Conservation (phyloP, 78 protist species). For the Dictyostelium firmibasis region DNA sequence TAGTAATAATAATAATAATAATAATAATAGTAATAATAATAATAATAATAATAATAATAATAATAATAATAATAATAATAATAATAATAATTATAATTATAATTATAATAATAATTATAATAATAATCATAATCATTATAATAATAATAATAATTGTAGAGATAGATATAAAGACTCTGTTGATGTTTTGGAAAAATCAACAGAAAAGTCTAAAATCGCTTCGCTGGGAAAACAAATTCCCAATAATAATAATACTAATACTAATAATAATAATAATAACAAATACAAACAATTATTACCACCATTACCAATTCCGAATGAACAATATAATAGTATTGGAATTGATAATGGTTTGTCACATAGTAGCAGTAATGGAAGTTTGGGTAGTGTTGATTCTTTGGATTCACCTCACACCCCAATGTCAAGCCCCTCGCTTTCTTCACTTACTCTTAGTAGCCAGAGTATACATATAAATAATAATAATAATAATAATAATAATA, state of each 20-base stretch:
- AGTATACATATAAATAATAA: not conserved
- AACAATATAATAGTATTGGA: not conserved
- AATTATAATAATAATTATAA: too few species aligned
- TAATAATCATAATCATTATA: not conserved
- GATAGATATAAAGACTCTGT: not conserved
- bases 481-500: not conserved
- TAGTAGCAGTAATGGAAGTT: not conserved
- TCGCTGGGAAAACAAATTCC: not conserved
- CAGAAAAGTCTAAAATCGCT: not conserved
- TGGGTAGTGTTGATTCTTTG: not conserved
- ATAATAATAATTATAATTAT: too few species aligned
- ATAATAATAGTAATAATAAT: not conserved
- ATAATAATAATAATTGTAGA: not conserved
- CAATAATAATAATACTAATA: too few species aligned
- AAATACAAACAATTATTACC: not conserved
- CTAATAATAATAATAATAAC: not conserved
- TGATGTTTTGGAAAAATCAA: not conserved
- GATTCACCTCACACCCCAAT: constrained; percentile 22
- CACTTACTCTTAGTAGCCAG: not conserved
- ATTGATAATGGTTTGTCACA: not conserved
- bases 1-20: not conserved
- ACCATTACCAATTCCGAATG: not conserved
- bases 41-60: not conserved
- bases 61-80: too few species aligned
- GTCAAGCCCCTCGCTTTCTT: not conserved